Conservation (phyloP, 345 rosid genomes). For the Gynandropsis gynandra region DNA sequence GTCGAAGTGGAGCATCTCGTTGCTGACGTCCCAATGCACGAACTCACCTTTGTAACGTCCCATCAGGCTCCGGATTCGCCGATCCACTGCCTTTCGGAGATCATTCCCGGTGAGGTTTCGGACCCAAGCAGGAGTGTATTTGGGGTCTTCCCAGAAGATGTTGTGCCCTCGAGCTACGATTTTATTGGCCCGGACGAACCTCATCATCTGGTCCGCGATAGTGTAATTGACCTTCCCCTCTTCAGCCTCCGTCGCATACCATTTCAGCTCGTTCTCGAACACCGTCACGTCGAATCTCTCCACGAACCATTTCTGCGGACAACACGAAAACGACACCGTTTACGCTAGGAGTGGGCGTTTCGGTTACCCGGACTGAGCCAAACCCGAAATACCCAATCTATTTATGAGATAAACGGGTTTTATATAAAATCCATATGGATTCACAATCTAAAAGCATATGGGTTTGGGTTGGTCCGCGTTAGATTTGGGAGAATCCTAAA, state of each 20-base stretch:
- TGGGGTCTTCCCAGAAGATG: conserved; percentile 90
- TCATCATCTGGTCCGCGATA: conserved; percentile 51
- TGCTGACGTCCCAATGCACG: conserved; percentile 81
- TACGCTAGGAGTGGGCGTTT: no score
- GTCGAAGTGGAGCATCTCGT: conserved; percentile 84
- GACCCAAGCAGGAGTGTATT: conserved; percentile 63
- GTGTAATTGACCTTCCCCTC: conserved; percentile 65
- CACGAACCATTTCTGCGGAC: conserved; percentile 58
- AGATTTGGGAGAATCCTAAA: no score
- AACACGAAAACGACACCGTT: not conserved
- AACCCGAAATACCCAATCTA: no score
- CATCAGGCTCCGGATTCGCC: conserved; percentile 66
- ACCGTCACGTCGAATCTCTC: conserved; percentile 82
- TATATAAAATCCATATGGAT: no score
- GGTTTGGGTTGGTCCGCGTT: no score
- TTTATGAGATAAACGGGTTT: no score
- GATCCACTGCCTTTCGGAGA: conserved; percentile 48
- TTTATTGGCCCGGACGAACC: conserved; percentile 47
- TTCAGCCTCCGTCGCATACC: conserved; percentile 79
- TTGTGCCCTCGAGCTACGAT: conserved; percentile 74
- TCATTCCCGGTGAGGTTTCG: conserved; percentile 32
- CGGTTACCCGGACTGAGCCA: no score
- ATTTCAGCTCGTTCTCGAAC: conserved; percentile 81
- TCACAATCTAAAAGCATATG: no score
- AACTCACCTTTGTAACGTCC: conserved; percentile 66